Evolutionary conservation across 352 stramenopile genomes (phyloP).

Genomic region (Pythium dissimile): DNA sequence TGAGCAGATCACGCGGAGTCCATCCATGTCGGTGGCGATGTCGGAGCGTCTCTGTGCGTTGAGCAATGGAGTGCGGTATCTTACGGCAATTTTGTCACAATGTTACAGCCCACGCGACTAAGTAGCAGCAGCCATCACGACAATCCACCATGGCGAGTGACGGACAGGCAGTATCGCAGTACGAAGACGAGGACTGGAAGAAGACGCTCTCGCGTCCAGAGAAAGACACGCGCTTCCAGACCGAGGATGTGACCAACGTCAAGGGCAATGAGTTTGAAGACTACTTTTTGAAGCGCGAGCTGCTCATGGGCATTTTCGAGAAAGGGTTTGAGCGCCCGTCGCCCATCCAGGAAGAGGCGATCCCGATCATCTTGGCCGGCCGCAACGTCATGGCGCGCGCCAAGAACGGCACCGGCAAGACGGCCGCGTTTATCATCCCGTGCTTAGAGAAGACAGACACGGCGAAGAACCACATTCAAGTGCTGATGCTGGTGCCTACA

Average conservation of each 20-base stretch:
- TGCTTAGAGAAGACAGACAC: slow-evolving; percentile 99
- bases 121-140: background rate
- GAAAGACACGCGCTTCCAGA: slow-evolving; percentile 89
- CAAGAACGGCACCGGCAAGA: slow-evolving; percentile 99
- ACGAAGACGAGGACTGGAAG: slow-evolving; percentile 74
- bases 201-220: slow-evolving; percentile 67
- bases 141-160: slow-evolving; percentile 20
- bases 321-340: slow-evolving; percentile 99
- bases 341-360: slow-evolving; percentile 98
- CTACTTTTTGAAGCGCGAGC: slow-evolving; percentile 98
- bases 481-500: slow-evolving; percentile 98
- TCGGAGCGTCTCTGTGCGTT: background rate
- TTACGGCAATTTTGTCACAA: background rate
- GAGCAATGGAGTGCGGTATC: slow-evolving; percentile 4
- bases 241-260: slow-evolving; percentile 97
- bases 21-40: background rate
- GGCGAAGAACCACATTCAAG: slow-evolving; percentile 96
- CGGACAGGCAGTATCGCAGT: slow-evolving; percentile 17
- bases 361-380: slow-evolving; percentile 98
- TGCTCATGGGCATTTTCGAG: slow-evolving; percentile 99
- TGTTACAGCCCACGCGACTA: background rate
- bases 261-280: slow-evolving; percentile 99
- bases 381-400: slow-evolving; percentile 97
- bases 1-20: background rate
- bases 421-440: slow-evolving; percentile 99